These are phyloP conservation scores for Fomitopsis pinicola DNA, from an alignment of 1,284 basidiomycete species.

Conservation along the genomic window DNA sequence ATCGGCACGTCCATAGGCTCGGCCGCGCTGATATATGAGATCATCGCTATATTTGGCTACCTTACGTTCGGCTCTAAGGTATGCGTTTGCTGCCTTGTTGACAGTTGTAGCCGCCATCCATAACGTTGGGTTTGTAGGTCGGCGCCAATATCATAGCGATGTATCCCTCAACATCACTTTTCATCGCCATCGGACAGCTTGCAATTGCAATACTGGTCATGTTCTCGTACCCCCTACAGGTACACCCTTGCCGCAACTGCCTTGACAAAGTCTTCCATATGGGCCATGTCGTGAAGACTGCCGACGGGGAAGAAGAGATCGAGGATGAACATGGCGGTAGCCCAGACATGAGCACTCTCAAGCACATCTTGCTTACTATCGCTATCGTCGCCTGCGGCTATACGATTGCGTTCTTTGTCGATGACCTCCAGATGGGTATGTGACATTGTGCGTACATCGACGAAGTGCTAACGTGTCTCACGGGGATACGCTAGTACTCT, in stretches of 20 bases:
- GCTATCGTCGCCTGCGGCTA: slow-evolving; percentile 72
- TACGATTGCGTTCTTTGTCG: slow-evolving; percentile 77
- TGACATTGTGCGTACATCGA: slow-evolving; percentile 10
- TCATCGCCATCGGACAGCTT: slow-evolving; percentile 90
- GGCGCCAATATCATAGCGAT: slow-evolving; percentile 91
- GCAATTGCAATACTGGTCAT: slow-evolving; percentile 90
- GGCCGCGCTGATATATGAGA: slow-evolving; percentile 75
- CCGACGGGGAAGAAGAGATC: slow-evolving; percentile 36
- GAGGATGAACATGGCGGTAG: slow-evolving; percentile 51
- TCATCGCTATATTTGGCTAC: slow-evolving; percentile 87
- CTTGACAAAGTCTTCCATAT: slow-evolving; percentile 84
- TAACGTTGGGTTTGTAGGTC: slow-evolving; percentile 46
- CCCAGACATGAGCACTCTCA: slow-evolving; percentile 66
- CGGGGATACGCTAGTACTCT: slow-evolving; percentile 58
- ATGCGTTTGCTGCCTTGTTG: slow-evolving; percentile 2
- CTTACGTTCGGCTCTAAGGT: slow-evolving; percentile 91
- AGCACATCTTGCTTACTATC: slow-evolving; percentile 74
- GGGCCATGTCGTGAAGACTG: slow-evolving; percentile 26
- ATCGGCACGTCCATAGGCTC: slow-evolving; percentile 84
- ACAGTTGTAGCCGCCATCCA: neutral
- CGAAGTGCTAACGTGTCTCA: slow-evolving; percentile 1
- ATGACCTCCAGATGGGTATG: slow-evolving; percentile 81
- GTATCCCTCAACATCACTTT: slow-evolving; percentile 91
- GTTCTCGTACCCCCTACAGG: slow-evolving; percentile 91
- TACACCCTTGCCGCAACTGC: slow-evolving; percentile 91